Evolutionary conservation across 1,284 basidiomycete genomes (phyloP), one percentile per base, ranked within the genome.

Genomic region (Cryptococcus sp.): DNA sequence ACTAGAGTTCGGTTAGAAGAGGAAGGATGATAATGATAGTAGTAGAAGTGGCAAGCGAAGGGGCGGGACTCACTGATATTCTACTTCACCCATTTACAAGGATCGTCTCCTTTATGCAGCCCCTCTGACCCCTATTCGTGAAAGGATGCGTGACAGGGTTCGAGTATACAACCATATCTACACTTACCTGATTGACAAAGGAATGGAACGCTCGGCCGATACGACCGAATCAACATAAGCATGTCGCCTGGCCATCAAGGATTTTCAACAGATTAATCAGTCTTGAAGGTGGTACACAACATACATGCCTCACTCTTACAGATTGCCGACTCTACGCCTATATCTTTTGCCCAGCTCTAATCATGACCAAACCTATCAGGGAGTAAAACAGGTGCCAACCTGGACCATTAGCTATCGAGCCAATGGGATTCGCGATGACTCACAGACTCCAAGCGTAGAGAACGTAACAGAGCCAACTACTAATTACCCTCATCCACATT

Each of bases 401-500:
- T 75, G 60, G 63, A 22, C 7, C 39, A 3, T 23, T 7, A 24
- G 28, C 11, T 13, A 7, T 7, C 14, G 18, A 62, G 4, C 37
- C 39, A 37, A 16, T 5, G 5, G 37, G 37, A n/a, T 11, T 28
- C 28, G 28, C 11, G 28, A 9, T 22, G 13, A 64, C 67, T 60
- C 49, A 71, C 57, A 93, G 76, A 65, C 88, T 93, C 92, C 91
- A 96, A 31, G 83, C 82, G 72, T 96, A 98, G 45, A 97, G 77
- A 40, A 84, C 66, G 76, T 93, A 87, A 74, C 91, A 96, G 31
- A 93, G 81, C 92, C 93, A 99, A 63, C 88, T 88, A 45, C 90
- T 93, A 32, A 98, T 87, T 43, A 98, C 82, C 4, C 96, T 81
- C 89, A 98, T 98, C 94, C 96, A 98, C 94, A 99, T 98, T 2